Percentiles rank a stretch among this genome's conserved stretches.
These are phyloP conservation scores for Salpingoeca rosetta DNA, from an alignment of 78 protist species.

Conservation along the genomic window DNA sequence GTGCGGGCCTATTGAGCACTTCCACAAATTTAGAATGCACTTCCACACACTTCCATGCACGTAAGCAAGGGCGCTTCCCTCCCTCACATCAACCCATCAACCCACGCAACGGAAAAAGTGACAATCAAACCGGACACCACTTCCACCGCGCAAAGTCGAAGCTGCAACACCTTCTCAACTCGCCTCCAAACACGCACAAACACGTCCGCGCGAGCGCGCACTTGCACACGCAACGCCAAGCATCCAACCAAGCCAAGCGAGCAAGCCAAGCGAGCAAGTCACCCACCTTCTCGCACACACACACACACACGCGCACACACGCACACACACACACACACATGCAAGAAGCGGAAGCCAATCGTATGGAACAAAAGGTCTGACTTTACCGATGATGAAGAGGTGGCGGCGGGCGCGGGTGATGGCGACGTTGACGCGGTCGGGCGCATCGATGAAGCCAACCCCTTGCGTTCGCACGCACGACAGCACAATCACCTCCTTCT, in stretches of 20 bases:
- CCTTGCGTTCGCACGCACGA: constrained; percentile 23
- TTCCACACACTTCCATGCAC: too few species aligned
- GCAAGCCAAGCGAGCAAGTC: not conserved
- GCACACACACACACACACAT: not conserved
- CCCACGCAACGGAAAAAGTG: too few species aligned
- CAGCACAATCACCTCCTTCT: constrained; percentile 58
- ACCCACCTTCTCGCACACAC: not conserved
- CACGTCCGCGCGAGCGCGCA: too few species aligned
- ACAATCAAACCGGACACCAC: too few species aligned
- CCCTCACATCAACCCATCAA: too few species aligned
- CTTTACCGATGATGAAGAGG: constrained; percentile 57
- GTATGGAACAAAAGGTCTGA: not conserved
- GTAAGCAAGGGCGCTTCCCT: too few species aligned
- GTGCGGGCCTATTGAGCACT: too few species aligned
- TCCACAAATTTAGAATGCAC: too few species aligned
- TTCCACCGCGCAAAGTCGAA: too few species aligned
- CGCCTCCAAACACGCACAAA: too few species aligned
- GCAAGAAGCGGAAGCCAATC: not conserved
- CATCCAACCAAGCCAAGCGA: not conserved
- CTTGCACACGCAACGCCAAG: not conserved
- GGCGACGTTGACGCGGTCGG: constrained; percentile 73
- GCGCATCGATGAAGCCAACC: constrained; percentile 55
- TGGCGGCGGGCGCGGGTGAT: constrained; percentile 68
- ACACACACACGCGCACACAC: not conserved
- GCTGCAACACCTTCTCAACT: too few species aligned